Evolutionary conservation across 2,329 filamentous ascomycete species (phyloP).

Genomic region (Neonectria coccinea): DNA sequence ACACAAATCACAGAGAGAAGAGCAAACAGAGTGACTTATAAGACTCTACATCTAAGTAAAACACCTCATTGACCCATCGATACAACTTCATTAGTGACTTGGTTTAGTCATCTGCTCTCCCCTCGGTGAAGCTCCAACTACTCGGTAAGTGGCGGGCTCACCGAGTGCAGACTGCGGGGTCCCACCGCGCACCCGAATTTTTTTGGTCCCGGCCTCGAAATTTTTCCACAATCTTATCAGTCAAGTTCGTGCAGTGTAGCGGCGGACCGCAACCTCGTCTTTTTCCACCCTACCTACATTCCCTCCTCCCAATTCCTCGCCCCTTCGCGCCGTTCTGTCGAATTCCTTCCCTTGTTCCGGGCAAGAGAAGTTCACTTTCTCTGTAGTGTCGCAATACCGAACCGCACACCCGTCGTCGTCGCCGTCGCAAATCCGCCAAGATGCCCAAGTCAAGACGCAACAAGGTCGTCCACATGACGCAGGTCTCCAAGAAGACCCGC

Average conservation of each 20-base stretch:
- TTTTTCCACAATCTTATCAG: slow-evolving; percentile 52
- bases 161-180: slow-evolving; percentile 45
- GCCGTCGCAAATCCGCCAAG: slow-evolving; percentile 45
- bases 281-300: neutral
- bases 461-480: slow-evolving; percentile 88
- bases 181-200: slow-evolving; percentile 43
- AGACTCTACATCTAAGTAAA: no score
- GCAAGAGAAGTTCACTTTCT: slow-evolving; percentile 9
- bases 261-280: slow-evolving; percentile 7
- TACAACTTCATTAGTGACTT: no score
- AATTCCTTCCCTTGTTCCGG: slow-evolving; percentile 15
- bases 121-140: slow-evolving; percentile 33
- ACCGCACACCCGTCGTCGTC: neutral
- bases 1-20: no score
- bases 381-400: slow-evolving; percentile 5
- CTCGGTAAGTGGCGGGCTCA: slow-evolving; percentile 37
- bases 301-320: neutral
- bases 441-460: slow-evolving; percentile 99
- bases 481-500: slow-evolving; percentile 91
- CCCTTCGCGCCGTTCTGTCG: neutral
- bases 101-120: neutral
- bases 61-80: no score
- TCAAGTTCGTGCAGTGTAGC: slow-evolving; percentile 16
- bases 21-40: no score
- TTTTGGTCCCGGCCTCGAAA: slow-evolving; percentile 45